Percentiles rank a stretch among this genome's conserved stretches.
These are phyloP conservation scores for Dimocarpus longan DNA, from an alignment of 345 rosid genomes.

Conservation along the genomic window DNA sequence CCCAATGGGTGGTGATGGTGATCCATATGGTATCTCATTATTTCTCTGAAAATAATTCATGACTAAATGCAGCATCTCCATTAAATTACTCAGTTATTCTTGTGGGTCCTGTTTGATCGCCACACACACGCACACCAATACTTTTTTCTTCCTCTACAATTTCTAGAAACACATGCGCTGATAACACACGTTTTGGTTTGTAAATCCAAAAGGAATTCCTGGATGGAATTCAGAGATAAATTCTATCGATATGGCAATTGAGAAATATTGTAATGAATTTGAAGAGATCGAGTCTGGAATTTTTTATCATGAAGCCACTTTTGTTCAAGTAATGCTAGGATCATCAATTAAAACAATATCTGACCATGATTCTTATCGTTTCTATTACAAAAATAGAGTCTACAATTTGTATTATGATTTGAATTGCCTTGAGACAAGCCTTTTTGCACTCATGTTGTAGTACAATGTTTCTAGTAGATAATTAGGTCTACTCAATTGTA, in stretches of 20 bases:
- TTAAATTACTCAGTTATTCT: neutral
- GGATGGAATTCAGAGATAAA: neutral
- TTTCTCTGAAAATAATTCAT: neutral
- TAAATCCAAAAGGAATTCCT: too few relatives aligned
- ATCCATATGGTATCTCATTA: neutral
- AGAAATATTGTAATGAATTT: neutral
- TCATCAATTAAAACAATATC: neutral
- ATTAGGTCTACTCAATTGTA: neutral
- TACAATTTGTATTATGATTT: neutral
- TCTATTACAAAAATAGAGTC: neutral
- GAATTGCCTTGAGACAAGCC: neutral
- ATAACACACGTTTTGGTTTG: neutral
- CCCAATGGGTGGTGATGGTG: slow-evolving; percentile 8
- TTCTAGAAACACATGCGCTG: neutral
- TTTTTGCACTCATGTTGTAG: neutral
- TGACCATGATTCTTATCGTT: neutral
- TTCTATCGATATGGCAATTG: neutral
- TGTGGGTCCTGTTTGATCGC: neutral
- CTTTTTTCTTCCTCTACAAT: neutral
- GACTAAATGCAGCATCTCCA: neutral
- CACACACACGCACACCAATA: neutral
- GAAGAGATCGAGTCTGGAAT: too few relatives aligned
- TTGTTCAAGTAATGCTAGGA: too few relatives aligned
- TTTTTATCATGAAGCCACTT: too few relatives aligned
- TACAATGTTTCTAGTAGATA: neutral